These are phyloP conservation scores for Lentithecium fluviatile DNA, from an alignment of 495 filamentous ascomycete genomes.

Conservation along the genomic window DNA sequence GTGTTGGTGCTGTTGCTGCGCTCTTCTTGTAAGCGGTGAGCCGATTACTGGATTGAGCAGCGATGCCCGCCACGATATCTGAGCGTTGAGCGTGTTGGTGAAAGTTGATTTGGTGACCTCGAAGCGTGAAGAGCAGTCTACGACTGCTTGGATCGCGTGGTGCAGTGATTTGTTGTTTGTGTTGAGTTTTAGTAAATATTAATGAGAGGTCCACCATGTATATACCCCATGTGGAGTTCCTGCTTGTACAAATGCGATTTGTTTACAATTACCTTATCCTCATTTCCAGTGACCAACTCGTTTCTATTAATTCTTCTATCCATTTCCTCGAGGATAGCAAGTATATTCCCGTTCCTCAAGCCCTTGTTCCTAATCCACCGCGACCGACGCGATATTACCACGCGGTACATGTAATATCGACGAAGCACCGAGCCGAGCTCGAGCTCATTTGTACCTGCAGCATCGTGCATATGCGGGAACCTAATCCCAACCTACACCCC, in stretches of 20 bases:
- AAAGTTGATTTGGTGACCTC: neutral
- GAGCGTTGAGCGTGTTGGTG: neutral
- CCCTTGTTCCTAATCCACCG: too few species aligned
- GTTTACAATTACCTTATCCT: too few species aligned
- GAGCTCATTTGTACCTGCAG: too few species aligned
- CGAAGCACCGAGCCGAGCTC: too few species aligned
- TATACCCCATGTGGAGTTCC: conserved; percentile 20
- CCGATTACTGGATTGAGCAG: neutral
- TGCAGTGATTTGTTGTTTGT: neutral
- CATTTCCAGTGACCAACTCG: too few species aligned
- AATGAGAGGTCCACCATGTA: conserved; percentile 24
- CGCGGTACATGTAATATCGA: too few species aligned
- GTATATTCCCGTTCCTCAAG: too few species aligned
- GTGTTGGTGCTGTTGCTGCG: conserved; percentile 17
- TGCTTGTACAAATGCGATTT: neutral
- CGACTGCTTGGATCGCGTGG: neutral
- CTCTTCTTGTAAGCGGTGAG: conserved; percentile 22
- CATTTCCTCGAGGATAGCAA: too few species aligned
- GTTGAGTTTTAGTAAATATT: conserved; percentile 6
- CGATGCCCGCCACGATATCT: neutral
- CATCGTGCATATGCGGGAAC: too few species aligned
- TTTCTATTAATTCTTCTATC: too few species aligned
- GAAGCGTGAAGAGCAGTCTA: neutral
- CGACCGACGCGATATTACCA: too few species aligned
- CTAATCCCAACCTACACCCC: too few species aligned